Percentiles rank a stretch among this genome's conserved stretches.
Conservation (phyloP, 2,329 filamentous ascomycete genomes). For the Phialophora expanda region DNA sequence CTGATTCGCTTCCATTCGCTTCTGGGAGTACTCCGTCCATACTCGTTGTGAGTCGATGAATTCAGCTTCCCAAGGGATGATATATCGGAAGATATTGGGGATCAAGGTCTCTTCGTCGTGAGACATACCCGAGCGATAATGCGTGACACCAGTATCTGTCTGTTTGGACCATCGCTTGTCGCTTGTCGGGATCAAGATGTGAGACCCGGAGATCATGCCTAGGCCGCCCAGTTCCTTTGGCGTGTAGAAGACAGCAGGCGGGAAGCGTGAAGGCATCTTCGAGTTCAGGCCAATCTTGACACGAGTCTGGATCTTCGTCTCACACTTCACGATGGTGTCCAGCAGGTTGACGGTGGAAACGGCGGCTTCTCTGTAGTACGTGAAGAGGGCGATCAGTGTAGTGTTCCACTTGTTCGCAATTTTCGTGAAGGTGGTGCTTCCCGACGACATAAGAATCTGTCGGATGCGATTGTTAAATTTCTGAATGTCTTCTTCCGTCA, state of each 20-base stretch:
- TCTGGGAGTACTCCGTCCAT: slow-evolving; percentile 99
- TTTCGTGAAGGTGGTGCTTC: slow-evolving; percentile 99
- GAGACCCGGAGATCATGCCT: slow-evolving; percentile 98
- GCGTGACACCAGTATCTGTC: slow-evolving; percentile 94
- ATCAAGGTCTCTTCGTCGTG: slow-evolving; percentile 98
- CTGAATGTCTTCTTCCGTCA: slow-evolving; percentile 95
- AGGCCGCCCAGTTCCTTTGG: slow-evolving; percentile 96
- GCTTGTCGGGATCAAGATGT: slow-evolving; percentile 95
- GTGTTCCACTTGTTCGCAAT: slow-evolving; percentile 99
- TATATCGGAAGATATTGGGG: slow-evolving; percentile 98
- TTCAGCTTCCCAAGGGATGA: slow-evolving; percentile 98
- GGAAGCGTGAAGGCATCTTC: slow-evolving; percentile 99
- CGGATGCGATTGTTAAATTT: slow-evolving; percentile 99
- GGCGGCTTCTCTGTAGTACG: slow-evolving; percentile 96
- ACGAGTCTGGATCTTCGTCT: slow-evolving; percentile 98
- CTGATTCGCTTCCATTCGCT: slow-evolving; percentile 93
- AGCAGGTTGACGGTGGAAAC: slow-evolving; percentile 92
- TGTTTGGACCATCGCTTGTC: slow-evolving; percentile 99
- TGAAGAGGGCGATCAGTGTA: slow-evolving; percentile 93
- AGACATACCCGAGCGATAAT: slow-evolving; percentile 97
- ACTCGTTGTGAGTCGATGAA: slow-evolving; percentile 99
- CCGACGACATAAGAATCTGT: slow-evolving; percentile 98
- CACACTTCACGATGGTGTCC: slow-evolving; percentile 98
- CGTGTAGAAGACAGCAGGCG: slow-evolving; percentile 97
- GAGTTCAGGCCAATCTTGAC: slow-evolving; percentile 99